Evolutionary conservation across 371 early-diverging fungal species (phyloP).

Genomic region (Zopfochytrium polystomum): DNA sequence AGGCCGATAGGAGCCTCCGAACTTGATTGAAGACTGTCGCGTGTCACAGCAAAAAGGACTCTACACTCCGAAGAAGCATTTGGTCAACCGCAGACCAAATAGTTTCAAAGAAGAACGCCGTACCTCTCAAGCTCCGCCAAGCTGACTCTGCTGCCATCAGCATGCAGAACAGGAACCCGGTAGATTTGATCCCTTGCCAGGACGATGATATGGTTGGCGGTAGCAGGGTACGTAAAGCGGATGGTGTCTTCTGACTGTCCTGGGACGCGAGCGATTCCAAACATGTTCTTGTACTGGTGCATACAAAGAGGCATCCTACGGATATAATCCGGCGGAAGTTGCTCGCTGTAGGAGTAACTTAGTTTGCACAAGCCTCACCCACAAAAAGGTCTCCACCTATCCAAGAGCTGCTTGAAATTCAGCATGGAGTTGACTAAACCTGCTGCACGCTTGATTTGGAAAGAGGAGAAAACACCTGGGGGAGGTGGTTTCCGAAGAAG

Average conservation of each 20-base stretch:
- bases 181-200: slow-evolving; percentile 81
- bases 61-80: slow-evolving; percentile 30
- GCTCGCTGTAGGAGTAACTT: slow-evolving; percentile 30
- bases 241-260: slow-evolving; percentile 42
- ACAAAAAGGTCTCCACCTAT: slow-evolving; percentile 43
- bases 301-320: slow-evolving; percentile 72
- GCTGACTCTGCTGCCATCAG: slow-evolving; percentile 20
- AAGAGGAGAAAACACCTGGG: slow-evolving; percentile 58
- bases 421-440: slow-evolving; percentile 66
- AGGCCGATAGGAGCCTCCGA: slow-evolving; percentile 66
- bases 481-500: slow-evolving; percentile 48
- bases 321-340: slow-evolving; percentile 64
- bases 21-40: slow-evolving; percentile 51
- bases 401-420: slow-evolving; percentile 69
- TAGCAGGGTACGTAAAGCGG: slow-evolving; percentile 38
- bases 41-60: slow-evolving; percentile 60
- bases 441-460: slow-evolving; percentile 77
- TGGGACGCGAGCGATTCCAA: slow-evolving; percentile 80
- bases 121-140: slow-evolving; percentile 61
- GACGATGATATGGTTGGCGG: slow-evolving; percentile 73
- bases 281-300: slow-evolving; percentile 79
- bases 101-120: not conserved
- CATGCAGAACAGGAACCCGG: slow-evolving; percentile 67
- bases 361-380: not conserved
- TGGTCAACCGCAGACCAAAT: not conserved